These are phyloP conservation scores for Cordyceps farinosa DNA, from an alignment of 2,329 filamentous ascomycete genomes.

Conservation along the genomic window DNA sequence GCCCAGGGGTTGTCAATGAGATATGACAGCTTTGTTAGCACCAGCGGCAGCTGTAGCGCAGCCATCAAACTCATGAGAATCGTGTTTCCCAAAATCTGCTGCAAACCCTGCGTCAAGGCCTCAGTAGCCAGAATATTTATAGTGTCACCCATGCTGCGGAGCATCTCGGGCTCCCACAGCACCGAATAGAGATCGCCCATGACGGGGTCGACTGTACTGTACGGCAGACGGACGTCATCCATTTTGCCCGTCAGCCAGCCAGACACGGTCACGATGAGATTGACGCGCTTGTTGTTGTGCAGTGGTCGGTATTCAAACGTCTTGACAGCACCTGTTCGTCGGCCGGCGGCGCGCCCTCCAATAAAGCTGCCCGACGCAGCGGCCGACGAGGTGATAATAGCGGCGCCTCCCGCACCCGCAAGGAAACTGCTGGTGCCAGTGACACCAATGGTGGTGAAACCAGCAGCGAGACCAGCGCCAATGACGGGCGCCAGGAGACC, in stretches of 20 bases:
- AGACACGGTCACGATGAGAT: constrained; percentile 89
- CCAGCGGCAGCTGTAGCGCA: constrained; percentile 84
- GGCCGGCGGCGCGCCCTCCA: constrained; percentile 77
- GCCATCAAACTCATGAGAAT: constrained; percentile 88
- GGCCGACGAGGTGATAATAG: constrained; percentile 86
- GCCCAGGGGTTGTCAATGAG: constrained; percentile 98
- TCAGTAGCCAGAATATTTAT: constrained; percentile 98
- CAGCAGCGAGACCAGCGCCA: constrained; percentile 86
- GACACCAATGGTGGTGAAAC: constrained; percentile 92
- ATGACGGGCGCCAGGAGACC: constrained; percentile 91
- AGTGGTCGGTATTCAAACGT: constrained; percentile 96
- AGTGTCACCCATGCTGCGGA: constrained; percentile 95
- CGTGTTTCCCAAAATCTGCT: constrained; percentile 90
- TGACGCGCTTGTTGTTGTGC: constrained; percentile 97
- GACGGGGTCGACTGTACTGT: constrained; percentile 91
- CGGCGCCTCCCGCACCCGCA: constrained; percentile 86
- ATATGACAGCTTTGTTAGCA: constrained; percentile 90
- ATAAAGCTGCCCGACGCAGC: constrained; percentile 85
- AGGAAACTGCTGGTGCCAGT: constrained; percentile 85
- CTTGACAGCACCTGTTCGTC: constrained; percentile 85
- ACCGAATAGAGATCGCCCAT: constrained; percentile 99
- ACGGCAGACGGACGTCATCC: constrained; percentile 92
- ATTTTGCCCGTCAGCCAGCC: constrained; percentile 99
- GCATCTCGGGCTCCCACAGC: constrained; percentile 96
- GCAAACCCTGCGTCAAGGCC: constrained; percentile 92